These are phyloP conservation scores for Vitis rupestris DNA, from an alignment of 164 flowering plant genomes.

Conservation along the genomic window DNA sequence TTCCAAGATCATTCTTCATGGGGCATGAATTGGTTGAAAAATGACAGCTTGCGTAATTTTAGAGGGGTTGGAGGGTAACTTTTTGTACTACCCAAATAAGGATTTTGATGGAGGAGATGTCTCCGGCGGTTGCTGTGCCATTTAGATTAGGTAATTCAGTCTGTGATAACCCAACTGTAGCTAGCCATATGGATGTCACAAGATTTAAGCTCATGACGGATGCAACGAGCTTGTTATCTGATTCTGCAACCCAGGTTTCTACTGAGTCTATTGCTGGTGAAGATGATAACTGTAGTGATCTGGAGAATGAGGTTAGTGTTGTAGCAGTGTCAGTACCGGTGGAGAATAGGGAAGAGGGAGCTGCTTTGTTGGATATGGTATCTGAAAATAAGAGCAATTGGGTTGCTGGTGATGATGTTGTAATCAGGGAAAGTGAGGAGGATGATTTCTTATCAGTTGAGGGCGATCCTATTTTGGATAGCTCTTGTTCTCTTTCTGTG, in stretches of 20 bases:
- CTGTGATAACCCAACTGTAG: constrained; percentile 29
- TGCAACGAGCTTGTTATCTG: constrained; percentile 19
- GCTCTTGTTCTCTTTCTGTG: constrained; percentile 62
- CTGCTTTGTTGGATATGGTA: constrained; percentile 26
- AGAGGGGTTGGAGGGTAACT: constrained; percentile 31
- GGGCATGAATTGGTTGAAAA: constrained; percentile 29
- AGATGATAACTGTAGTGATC: constrained; percentile 19
- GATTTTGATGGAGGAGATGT: constrained; percentile 51
- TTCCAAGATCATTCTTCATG: constrained; percentile 19
- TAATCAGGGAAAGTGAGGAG: constrained; percentile 47
- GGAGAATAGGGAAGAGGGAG: constrained; percentile 21
- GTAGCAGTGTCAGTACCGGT: constrained; percentile 16
- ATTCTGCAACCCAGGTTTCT: constrained; percentile 24
- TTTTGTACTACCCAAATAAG: constrained; percentile 26
- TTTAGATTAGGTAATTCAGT: constrained; percentile 45
- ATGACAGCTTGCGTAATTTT: constrained; percentile 35
- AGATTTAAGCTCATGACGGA: constrained; percentile 35
- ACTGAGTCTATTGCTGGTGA: constrained; percentile 15
- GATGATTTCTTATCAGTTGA: constrained; percentile 58
- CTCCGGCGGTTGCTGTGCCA: constrained; percentile 42
- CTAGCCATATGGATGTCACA: constrained; percentile 25
- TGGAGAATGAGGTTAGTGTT: constrained; percentile 30
- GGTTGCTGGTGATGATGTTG: constrained; percentile 28
- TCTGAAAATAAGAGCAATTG: constrained; percentile 31
- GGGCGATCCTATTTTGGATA: constrained; percentile 50